Evolutionary conservation across 1,284 basidiomycete genomes (phyloP), one percentile per base, ranked within the genome.

Genomic region (Apiotrichum veenhuisii): DNA sequence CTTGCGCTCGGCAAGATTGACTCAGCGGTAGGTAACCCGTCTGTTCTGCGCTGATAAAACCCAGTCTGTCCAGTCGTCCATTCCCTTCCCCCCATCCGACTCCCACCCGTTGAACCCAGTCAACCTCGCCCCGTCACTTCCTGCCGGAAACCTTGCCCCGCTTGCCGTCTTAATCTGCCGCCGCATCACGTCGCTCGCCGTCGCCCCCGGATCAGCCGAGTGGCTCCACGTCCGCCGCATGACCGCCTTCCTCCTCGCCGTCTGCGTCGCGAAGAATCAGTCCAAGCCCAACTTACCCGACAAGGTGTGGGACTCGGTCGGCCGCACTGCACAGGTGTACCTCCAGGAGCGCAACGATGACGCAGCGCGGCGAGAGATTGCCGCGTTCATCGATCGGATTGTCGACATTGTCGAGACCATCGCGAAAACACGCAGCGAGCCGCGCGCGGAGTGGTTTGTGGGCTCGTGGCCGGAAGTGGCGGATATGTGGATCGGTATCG

Each of bases 401-500:
- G 61, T 71, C 0, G 59, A 59, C 12, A 62, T 64, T 50, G 64
- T 67, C 3, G 65, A 67, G 26, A 41, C n/a, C 14, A 49, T 66
- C 50, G 58, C 64, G 17, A 45, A 45, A 10, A 42, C 45, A 1
- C 61, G 64, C 3, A 53, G 37, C 14, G 68, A 69, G 36, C 44
- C 50, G 22, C 50, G 44, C 15, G 43, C 33, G 0, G 54, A 43
- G 14, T 72, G 70, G 70, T 66, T 68, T 26, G 46, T 38, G 3
- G 71, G 71, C 0, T 60, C 61, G 27, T 66, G 64, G 44, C 71
- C 70, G 66, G 50, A 62, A 2, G 67, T 58, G 3, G 52, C 73
- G 17, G 72, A 78, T 38, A 50, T 74, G 23, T 77, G 75, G 76
- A 62, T 72, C 10, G 67, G 65, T 15, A 38, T 77, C 1, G 72